Conservation (phyloP, 805 yeast genomes). For the Diddensiella transvaalensis region DNA sequence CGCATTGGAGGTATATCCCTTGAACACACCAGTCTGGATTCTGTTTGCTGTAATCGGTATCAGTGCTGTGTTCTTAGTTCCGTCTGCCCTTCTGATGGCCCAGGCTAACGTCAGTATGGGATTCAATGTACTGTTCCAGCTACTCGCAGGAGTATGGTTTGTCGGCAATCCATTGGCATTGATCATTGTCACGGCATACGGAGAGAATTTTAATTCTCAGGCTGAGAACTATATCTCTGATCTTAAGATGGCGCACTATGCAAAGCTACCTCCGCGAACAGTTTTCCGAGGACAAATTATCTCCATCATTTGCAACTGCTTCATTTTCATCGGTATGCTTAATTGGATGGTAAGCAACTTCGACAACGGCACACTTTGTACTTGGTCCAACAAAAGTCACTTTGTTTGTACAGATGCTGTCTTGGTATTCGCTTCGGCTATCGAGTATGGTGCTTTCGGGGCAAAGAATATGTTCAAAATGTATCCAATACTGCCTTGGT, state of each 20-base stretch:
- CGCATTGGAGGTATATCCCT: slow-evolving; percentile 39
- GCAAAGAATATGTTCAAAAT: slow-evolving; percentile 41
- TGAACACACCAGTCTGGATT: slow-evolving; percentile 59
- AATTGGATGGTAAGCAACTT: slow-evolving; percentile 34
- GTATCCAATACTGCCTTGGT: slow-evolving; percentile 48
- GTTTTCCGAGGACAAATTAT: slow-evolving; percentile 46
- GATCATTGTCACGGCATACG: slow-evolving; percentile 47
- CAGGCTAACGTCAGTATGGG: slow-evolving; percentile 55
- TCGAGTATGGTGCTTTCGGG: slow-evolving; percentile 42
- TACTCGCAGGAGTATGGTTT: slow-evolving; percentile 61
- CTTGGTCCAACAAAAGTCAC: slow-evolving; percentile 35
- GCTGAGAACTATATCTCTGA: slow-evolving; percentile 45
- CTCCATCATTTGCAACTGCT: slow-evolving; percentile 15
- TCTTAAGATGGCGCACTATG: slow-evolving; percentile 58
- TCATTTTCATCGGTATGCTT: slow-evolving; percentile 29
- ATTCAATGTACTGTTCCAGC: slow-evolving; percentile 59
- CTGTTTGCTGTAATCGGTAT: slow-evolving; percentile 54
- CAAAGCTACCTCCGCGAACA: slow-evolving; percentile 56
- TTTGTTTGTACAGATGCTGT: slow-evolving; percentile 37
- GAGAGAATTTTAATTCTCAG: slow-evolving; percentile 41
- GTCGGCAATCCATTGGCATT: slow-evolving; percentile 58
- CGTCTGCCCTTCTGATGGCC: slow-evolving; percentile 48
- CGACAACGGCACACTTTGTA: slow-evolving; percentile 38
- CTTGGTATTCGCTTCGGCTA: slow-evolving; percentile 49
- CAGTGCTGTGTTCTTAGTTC: slow-evolving; percentile 53